phyloP scores from a whole-genome alignment of 345 rosid species.

The Moringa oleifera region DNA sequence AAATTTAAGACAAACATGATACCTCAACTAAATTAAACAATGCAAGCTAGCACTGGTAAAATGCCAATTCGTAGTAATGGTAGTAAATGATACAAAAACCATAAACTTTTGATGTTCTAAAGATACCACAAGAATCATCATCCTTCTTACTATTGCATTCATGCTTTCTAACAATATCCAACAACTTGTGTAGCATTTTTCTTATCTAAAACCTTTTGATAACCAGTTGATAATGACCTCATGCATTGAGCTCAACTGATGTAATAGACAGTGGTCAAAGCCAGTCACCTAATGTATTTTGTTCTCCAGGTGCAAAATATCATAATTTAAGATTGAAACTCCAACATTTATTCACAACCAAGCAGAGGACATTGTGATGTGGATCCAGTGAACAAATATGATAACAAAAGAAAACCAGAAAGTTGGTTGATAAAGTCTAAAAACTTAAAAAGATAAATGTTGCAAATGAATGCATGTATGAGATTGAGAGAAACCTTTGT shows the following conservation, averaged over 20 bases:
- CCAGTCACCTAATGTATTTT: too few relatives aligned
- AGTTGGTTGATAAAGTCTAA: background rate
- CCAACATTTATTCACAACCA: background rate
- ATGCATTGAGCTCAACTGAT: background rate
- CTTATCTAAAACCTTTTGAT: too few relatives aligned
- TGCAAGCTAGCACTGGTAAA: background rate
- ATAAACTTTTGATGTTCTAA: background rate
- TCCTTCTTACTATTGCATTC: background rate
- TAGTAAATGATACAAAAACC: background rate
- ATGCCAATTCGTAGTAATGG: background rate
- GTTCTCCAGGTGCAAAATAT: too few relatives aligned
- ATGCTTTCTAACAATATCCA: too few relatives aligned
- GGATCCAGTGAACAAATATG: background rate
- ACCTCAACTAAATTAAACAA: background rate
- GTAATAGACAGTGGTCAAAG: background rate
- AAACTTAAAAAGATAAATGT: background rate
- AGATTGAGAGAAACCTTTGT: constrained; percentile 58
- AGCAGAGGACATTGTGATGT: background rate
- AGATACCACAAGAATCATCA: background rate
- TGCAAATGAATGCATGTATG: background rate
- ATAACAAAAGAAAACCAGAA: background rate
- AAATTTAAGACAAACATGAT: too few relatives aligned
- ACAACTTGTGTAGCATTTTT: too few relatives aligned
- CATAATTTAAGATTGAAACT: background rate
- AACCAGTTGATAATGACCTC: background rate